A percentile compares a stretch with the other conserved stretches of the same genome.
These are phyloP conservation scores for Huntiella omanensis DNA, from an alignment of 2,329 filamentous ascomycete species.

Conservation along the genomic window DNA sequence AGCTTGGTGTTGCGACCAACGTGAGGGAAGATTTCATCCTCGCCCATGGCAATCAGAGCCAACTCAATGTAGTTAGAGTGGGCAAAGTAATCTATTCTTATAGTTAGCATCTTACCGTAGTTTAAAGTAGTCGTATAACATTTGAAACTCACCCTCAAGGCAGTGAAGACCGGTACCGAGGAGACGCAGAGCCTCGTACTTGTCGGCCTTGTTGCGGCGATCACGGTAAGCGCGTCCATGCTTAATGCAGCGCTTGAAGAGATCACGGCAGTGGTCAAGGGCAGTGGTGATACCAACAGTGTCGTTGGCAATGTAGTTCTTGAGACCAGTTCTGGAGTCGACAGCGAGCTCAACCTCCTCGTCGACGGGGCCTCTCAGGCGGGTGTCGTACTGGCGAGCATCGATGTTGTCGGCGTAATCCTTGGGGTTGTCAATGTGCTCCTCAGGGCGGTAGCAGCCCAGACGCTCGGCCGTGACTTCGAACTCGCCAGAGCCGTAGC, in stretches of 20 bases:
- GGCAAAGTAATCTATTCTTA: conserved; percentile 54
- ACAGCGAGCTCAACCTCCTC: conserved; percentile 61
- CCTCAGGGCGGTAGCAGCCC: conserved; percentile 62
- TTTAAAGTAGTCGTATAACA: background rate
- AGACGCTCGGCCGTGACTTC: conserved; percentile 66
- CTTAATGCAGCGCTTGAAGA: conserved; percentile 57
- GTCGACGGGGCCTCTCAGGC: conserved; percentile 66
- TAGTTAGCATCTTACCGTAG: background rate
- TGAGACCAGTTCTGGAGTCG: conserved; percentile 58
- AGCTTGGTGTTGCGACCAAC: conserved; percentile 60
- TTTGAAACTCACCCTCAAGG: conserved; percentile 41
- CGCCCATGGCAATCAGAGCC: conserved; percentile 70
- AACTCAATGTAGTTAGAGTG: conserved; percentile 90
- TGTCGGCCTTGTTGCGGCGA: conserved; percentile 44
- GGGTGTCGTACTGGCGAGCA: conserved; percentile 61
- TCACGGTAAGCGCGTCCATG: conserved; percentile 53
- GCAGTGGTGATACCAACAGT: conserved; percentile 61
- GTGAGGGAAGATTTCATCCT: conserved; percentile 67
- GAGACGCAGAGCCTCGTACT: conserved; percentile 71
- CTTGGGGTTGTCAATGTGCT: conserved; percentile 57
- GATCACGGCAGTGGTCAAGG: conserved; percentile 52
- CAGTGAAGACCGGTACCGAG: conserved; percentile 81
- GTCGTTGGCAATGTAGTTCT: conserved; percentile 91
- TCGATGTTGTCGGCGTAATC: conserved; percentile 85
- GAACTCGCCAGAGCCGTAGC: conserved; percentile 72